A percentile compares a stretch with the other conserved stretches of the same genome.
These are phyloP conservation scores for Silene noctiflora DNA, from an alignment of 179 eudicot species.

Conservation along the genomic window DNA sequence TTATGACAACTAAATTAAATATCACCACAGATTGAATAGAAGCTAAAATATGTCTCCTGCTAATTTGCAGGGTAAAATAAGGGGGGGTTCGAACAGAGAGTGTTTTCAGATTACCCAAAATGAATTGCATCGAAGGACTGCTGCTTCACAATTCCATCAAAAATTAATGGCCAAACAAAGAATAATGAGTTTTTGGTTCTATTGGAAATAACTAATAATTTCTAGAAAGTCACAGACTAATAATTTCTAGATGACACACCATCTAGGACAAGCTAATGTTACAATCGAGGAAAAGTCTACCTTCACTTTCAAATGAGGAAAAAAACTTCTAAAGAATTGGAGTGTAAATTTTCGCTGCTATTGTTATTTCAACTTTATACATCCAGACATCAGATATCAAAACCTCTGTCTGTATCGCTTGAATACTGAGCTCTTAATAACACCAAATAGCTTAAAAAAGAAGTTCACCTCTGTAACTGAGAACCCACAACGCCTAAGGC, in stretches of 20 bases:
- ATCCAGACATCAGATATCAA: neutral
- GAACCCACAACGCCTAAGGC: constrained; percentile 76
- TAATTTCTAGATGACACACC: too few relatives aligned
- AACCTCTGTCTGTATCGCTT: neutral
- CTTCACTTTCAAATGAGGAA: too few relatives aligned
- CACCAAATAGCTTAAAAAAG: constrained; percentile 3
- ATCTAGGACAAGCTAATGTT: neutral
- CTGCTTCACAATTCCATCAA: too few relatives aligned
- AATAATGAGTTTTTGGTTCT: too few relatives aligned
- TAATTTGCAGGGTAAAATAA: neutral
- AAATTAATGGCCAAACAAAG: too few relatives aligned
- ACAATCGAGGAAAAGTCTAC: neutral
- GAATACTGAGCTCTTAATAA: neutral
- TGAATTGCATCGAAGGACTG: too few relatives aligned
- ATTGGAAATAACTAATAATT: too few relatives aligned
- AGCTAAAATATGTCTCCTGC: neutral
- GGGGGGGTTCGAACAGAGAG: too few relatives aligned
- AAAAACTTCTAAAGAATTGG: neutral
- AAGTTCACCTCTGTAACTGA: constrained; percentile 63
- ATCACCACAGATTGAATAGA: too few relatives aligned
- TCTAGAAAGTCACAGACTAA: too few relatives aligned
- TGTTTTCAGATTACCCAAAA: too few relatives aligned
- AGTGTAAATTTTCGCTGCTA: neutral
- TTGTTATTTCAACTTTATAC: neutral
- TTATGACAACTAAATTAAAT: neutral